Evolutionary conservation across 1,284 basidiomycete species (phyloP), one percentile per base, ranked within the genome.

Genomic region (Serendipita sp.): DNA sequence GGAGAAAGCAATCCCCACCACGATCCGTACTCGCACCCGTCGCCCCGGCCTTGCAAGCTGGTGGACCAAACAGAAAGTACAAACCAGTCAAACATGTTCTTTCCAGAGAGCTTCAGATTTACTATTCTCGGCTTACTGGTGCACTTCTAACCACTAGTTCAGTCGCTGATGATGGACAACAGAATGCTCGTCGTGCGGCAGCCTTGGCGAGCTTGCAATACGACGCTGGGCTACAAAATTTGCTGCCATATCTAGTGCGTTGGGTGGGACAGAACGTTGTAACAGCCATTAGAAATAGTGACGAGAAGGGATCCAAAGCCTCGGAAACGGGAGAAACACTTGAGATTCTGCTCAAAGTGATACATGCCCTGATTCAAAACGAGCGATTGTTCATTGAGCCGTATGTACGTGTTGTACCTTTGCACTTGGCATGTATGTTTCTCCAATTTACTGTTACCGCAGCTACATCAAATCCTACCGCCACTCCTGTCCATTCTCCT

Each of bases 401-500:
- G 53, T 98, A 96, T 71, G 91, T 95, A 70, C 74, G 91, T 81
- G 32, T 45, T 22, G n/a, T 26, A 17, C 45, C 38, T 55, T 60
- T 63, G 13, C 1, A 43, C 44, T 60, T 29, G 42, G 13, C 41
- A 22, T 13, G 35, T 32, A 15, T 42, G 55, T 3, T 49, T 34
- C 34, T 61, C 60, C 15, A 61, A 60, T 62, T 62, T 58, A 47
- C 44, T 62, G 41, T 63, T 61, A 47, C 60, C 2, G 12, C 69
- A 95, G 89, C 79, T 99, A 3, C 95, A 98, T 70, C 95, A 98
- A 85, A 81, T 98, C 58, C 82, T 99, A 10, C 94, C 94, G 0
- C 88, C 93, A 0, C 82, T 97, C 45, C 83, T 99, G 30, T 95
- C 94, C 2, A 87, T 88, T 65, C 82, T 98, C 60, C 79, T 98